Base-by-base conservation (phyloP, 768 basidiomycete species). In the Mycena floridula region DNA sequence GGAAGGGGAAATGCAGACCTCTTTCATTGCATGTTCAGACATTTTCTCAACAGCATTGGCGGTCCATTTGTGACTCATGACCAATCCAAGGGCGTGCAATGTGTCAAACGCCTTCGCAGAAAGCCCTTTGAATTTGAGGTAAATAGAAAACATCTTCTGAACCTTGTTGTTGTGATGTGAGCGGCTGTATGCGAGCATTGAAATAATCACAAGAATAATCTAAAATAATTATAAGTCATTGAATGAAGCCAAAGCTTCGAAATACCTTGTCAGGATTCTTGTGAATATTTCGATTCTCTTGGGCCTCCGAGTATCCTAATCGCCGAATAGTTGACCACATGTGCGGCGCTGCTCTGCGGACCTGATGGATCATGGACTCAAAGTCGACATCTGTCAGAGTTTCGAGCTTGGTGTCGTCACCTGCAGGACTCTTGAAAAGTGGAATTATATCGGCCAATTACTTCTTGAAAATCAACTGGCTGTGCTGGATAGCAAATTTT, bases 61-160 rank as follows among this genome's bases (percentile, higher is more conserved):
- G 2, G 62, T 56, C 66, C 67, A 69, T 39, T 63, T 64, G 47
- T 68, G 63, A 43, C 64, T 68, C 68, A 71, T 69, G 0, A 61
- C 62, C 20, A 73, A 45, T 3, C 57, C 64, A 20, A 68, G 46
- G 6, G 63, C 57, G 51, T 65, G 62, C 0, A 72, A 50, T 0
- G 63, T 61, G 42, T 72, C 66, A 43, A 68, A 63, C 0, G 53
- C 65, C 30, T 63, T 62, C 3, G 71, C 64, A 30, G 64, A 59
- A 1, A 66, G 39, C 0, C 68, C 68, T 37, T 60, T 55, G 21
- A 63, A 60, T 43, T 69, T 63, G 18, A 72, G 53, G 47, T 69
- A 72, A 1, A 65, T 49, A 0, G 66, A 54, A 2, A 62, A 47
- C 3, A 68, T 40, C 48, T 70, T 69, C 21, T 60, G 54, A 7